Conservation (phyloP, 2,329 filamentous ascomycete species). For the Colletotrichum viniferum region DNA sequence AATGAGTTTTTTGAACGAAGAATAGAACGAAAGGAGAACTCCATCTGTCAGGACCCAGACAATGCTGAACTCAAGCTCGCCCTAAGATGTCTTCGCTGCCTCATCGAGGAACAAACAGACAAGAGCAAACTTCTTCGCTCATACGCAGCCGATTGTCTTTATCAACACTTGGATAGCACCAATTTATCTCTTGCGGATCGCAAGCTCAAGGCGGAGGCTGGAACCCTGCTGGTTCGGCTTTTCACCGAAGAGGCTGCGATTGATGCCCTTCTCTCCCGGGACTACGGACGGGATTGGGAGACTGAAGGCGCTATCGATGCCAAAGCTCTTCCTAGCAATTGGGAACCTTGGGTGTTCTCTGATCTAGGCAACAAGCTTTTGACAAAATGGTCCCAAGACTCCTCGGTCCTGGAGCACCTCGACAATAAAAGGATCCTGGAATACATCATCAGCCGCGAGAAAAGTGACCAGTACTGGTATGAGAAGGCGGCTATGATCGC, state of each 20-base stretch:
- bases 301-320: not conserved
- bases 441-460: not conserved
- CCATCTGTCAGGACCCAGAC: constrained; percentile 34
- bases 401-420: not conserved
- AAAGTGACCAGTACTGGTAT: not conserved
- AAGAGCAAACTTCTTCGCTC: not conserved
- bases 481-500: not conserved
- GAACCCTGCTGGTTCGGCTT: not conserved
- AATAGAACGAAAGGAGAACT: constrained; percentile 29
- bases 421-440: not conserved
- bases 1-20: constrained; percentile 36
- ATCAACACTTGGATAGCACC: not conserved
- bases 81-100: not conserved
- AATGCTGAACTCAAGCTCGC: constrained; percentile 34
- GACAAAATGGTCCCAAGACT: not conserved
- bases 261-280: not conserved
- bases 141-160: not conserved
- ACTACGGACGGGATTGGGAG: not conserved
- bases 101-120: not conserved
- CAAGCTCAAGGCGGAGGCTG: not conserved
- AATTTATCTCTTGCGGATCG: not conserved
- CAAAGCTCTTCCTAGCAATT: not conserved
- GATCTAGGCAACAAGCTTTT: not conserved
- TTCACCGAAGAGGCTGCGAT: not conserved
- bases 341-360: not conserved